These are phyloP conservation scores for Hygrophorus pudorinus DNA, from an alignment of 768 basidiomycete genomes.

Conservation along the genomic window DNA sequence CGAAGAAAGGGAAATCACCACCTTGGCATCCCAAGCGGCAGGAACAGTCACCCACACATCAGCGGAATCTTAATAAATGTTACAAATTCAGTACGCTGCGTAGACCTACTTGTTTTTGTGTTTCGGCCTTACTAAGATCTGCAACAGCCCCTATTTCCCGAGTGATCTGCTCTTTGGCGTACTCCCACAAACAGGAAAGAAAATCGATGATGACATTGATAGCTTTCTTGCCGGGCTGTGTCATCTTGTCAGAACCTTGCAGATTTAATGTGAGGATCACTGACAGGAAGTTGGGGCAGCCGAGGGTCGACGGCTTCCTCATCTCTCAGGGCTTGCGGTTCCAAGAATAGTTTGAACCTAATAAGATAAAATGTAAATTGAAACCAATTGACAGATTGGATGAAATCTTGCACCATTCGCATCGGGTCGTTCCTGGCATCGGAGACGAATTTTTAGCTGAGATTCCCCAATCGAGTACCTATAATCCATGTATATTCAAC, in stretches of 20 bases:
- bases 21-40: conserved; percentile 80
- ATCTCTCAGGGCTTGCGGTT: conserved; percentile 72
- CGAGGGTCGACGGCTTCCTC: conserved; percentile 64
- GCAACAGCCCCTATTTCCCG: conserved; percentile 80
- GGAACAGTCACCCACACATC: conserved; percentile 84
- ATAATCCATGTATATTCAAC: too few relatives aligned
- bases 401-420: conserved; percentile 30
- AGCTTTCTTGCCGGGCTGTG: conserved; percentile 63
- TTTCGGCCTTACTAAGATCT: conserved; percentile 50
- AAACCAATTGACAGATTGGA: not conserved
- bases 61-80: conserved; percentile 48
- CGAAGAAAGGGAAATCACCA: too few relatives aligned
- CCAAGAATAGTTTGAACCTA: conserved; percentile 80
- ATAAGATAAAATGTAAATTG: not conserved
- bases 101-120: not conserved
- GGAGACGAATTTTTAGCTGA: conserved; percentile 77
- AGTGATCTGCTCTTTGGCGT: conserved; percentile 80
- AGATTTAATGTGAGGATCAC: conserved; percentile 17
- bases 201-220: conserved; percentile 80
- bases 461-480: conserved; percentile 69
- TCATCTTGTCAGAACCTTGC: conserved; percentile 8
- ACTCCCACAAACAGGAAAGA: conserved; percentile 75
- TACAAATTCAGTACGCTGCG: not conserved
- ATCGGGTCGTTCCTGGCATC: conserved; percentile 48
- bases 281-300: conserved; percentile 67